These are phyloP conservation scores for Cephaloascus albidus DNA, from an alignment of 805 yeast genomes.

Conservation along the genomic window DNA sequence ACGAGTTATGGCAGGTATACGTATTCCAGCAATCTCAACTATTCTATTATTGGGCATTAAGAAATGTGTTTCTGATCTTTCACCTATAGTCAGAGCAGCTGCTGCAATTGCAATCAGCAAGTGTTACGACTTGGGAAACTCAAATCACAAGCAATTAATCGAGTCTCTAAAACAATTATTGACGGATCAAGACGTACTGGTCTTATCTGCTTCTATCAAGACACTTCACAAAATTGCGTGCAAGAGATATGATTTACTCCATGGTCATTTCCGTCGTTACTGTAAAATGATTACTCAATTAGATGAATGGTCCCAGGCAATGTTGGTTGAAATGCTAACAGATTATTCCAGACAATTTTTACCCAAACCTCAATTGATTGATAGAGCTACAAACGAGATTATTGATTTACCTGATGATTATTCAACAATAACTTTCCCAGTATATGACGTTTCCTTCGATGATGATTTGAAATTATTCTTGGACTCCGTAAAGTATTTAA, in stretches of 20 bases:
- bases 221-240: constrained; percentile 45
- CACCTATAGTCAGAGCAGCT: constrained; percentile 72
- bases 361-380: constrained; percentile 38
- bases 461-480: constrained; percentile 51
- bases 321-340: constrained; percentile 51
- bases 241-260: constrained; percentile 55
- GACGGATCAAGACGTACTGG: constrained; percentile 56
- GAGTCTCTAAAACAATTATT: constrained; percentile 44
- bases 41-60: constrained; percentile 67
- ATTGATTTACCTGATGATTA: constrained; percentile 35
- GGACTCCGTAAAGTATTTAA: constrained; percentile 32
- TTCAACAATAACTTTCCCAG: constrained; percentile 7
- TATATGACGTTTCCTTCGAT: constrained; percentile 33
- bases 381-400: constrained; percentile 17
- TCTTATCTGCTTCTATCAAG: constrained; percentile 60
- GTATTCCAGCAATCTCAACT: constrained; percentile 73
- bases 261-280: constrained; percentile 55
- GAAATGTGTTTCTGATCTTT: constrained; percentile 57
- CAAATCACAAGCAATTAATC: constrained; percentile 38
- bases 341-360: constrained; percentile 58
- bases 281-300: constrained; percentile 39
- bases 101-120: constrained; percentile 71
- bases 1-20: constrained; percentile 73
- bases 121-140: constrained; percentile 27
- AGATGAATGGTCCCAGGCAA: constrained; percentile 66